These are phyloP conservation scores for Paramyrothecium sp. DNA, from an alignment of 2,329 filamentous ascomycete species.

Conservation along the genomic window DNA sequence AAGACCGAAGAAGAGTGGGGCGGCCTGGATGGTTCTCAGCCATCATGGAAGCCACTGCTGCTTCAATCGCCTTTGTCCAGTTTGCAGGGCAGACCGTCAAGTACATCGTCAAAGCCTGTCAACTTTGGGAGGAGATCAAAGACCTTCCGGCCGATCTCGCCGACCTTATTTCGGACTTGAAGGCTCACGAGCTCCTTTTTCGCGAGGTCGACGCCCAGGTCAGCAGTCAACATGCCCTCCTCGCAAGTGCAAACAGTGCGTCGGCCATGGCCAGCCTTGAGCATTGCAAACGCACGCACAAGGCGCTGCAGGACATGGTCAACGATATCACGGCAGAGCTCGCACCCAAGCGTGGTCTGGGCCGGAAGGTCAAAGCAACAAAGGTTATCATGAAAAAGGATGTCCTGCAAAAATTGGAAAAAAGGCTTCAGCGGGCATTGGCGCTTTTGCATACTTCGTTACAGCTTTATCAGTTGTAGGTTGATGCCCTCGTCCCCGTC, in stretches of 20 bases:
- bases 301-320: constrained; percentile 11
- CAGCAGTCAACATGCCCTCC: constrained; percentile 1
- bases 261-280: constrained; percentile 4
- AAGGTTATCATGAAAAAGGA: constrained; percentile 18
- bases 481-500: not conserved
- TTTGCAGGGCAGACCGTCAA: constrained; percentile 16
- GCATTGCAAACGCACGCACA: constrained; percentile 9
- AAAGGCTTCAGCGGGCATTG: constrained; percentile 12
- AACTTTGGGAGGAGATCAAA: constrained; percentile 21
- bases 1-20: not conserved
- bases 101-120: constrained; percentile 14
- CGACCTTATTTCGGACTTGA: constrained; percentile 14
- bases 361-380: constrained; percentile 13
- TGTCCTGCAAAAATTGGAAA: constrained; percentile 10
- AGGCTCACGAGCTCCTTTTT: constrained; percentile 12
- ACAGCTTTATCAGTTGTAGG: constrained; percentile 16
- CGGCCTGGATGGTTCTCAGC: too few relatives aligned
- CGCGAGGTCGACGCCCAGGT: constrained; percentile 12
- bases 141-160: constrained; percentile 17
- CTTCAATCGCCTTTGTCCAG: constrained; percentile 21
- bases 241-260: constrained; percentile 4
- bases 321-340: constrained; percentile 12
- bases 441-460: constrained; percentile 13
- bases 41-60: constrained; percentile 16
- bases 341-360: constrained; percentile 8